Base-by-base conservation (phyloP, 2,329 filamentous ascomycete species). In the Talaromyces sp. region DNA sequence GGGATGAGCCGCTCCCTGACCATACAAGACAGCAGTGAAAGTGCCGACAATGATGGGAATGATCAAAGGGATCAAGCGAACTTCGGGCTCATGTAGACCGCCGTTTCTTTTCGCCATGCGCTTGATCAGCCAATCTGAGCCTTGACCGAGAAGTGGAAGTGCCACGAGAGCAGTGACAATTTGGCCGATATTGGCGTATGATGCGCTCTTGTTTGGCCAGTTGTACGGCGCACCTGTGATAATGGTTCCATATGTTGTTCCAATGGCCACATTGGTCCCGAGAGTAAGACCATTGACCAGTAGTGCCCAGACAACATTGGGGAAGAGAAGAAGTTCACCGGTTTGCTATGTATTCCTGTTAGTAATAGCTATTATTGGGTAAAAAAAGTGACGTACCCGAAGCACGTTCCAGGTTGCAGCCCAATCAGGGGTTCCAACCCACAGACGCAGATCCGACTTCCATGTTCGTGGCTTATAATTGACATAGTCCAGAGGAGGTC, bases 241-340 rank as follows among this genome's bases (percentile, higher is more conserved):
- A 41, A 81, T 76, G 37, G 63, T 72, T 22, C 75, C 73, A 65
- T 80, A 82, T 0, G 78, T 81, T 0, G 78, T 80, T 7, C 75
- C 76, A 19, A 81, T 75, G n/a, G 77, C 78, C 24, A 82, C 76
- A 65, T 81, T 80, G 57, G 76, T 73, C 1, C 79, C 79, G 2
- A 79, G 71, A 0, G 75, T 77, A 5, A 78, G 67, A 0, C 78
- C 77, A 60, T 81, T 81, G 1, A 81, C 65, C 7, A 72, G 71
- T 14, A 81, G 68, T 2, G 77, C 76, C 78, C 77, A 82, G 37
- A 81, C 69, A 16, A 81, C 76, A 37, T 80, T 78, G 19, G 79
- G 79, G 62, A 80, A 82, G 19, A 76, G 68, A 4, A 78, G 68
- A 2, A 76, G 69, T 43, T 76, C 68, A 9, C 71, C 71, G 7